Percentiles rank a stretch among this genome's conserved stretches.
Conservation (phyloP, 345 rosid genomes). For the Moricandia arvensis region DNA sequence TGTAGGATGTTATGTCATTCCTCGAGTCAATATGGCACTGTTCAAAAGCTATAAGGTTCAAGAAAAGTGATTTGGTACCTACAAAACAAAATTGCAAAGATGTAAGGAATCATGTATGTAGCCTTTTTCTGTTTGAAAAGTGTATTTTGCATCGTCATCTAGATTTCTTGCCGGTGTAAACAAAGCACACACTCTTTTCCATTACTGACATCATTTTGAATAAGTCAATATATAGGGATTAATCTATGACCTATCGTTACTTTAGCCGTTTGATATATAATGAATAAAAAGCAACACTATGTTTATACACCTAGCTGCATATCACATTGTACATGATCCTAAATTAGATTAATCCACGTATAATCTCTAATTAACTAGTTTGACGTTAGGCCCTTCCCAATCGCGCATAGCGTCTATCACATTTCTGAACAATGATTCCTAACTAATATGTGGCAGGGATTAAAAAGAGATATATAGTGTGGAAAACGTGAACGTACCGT, state of each 20-base stretch:
- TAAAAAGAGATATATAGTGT: not conserved
- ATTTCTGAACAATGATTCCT: too few relatives aligned
- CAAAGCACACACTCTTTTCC: not conserved
- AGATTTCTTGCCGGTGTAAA: not conserved
- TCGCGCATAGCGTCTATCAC: too few relatives aligned
- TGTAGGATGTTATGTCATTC: slow-evolving; percentile 77
- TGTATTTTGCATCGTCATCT: slow-evolving; percentile 5
- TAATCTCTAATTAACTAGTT: too few relatives aligned
- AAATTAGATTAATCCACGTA: too few relatives aligned
- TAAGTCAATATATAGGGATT: slow-evolving; percentile 13
- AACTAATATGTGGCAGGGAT: not conserved
- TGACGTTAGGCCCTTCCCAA: too few relatives aligned
- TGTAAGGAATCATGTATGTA: not conserved
- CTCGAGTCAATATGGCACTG: slow-evolving; percentile 76
- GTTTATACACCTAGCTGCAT: not conserved
- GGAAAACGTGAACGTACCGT: slow-evolving; percentile 44
- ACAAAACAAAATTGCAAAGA: not conserved
- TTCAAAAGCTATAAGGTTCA: slow-evolving; percentile 79
- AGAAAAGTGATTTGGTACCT: slow-evolving; percentile 78
- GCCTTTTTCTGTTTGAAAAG: not conserved
- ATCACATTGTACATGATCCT: not conserved
- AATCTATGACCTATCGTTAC: slow-evolving; percentile 11
- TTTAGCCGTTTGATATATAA: not conserved
- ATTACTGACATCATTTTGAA: slow-evolving; percentile 7
- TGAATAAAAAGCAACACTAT: not conserved